These are phyloP conservation scores for Colletotrichum salicis DNA, from an alignment of 2,329 filamentous ascomycete species.

Conservation along the genomic window DNA sequence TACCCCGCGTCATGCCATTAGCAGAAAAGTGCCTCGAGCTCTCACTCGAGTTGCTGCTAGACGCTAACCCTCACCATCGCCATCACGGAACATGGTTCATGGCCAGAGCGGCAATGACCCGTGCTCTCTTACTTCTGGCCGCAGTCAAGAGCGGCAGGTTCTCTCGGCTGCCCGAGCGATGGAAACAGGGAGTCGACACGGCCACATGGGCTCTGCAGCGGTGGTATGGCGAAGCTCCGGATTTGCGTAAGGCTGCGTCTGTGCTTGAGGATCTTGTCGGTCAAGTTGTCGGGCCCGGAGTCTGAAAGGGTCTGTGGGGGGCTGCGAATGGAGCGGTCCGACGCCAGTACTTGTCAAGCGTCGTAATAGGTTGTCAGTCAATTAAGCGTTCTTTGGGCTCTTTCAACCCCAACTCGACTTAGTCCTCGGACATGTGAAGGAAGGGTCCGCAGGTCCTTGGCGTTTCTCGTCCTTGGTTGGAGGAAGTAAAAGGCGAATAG, in stretches of 20 bases:
- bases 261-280: slow-evolving; percentile 27
- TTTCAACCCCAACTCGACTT: not conserved
- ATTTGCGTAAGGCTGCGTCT: slow-evolving; percentile 29
- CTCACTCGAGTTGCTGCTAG: slow-evolving; percentile 37
- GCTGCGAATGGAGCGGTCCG: not conserved
- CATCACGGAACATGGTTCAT: slow-evolving; percentile 47
- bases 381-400: not conserved
- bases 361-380: not conserved
- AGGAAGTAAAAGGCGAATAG: not conserved
- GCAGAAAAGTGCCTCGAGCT: slow-evolving; percentile 39
- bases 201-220: slow-evolving; percentile 35
- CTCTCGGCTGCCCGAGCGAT: slow-evolving; percentile 33
- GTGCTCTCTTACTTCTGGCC: slow-evolving; percentile 42
- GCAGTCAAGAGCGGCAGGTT: slow-evolving; percentile 37
- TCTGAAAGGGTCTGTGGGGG: slow-evolving; percentile 20
- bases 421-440: not conserved
- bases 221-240: slow-evolving; percentile 40
- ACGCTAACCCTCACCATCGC: slow-evolving; percentile 41
- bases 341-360: not conserved
- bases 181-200: slow-evolving; percentile 38
- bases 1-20: slow-evolving; percentile 31
- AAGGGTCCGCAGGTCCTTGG: not conserved
- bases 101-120: slow-evolving; percentile 37
- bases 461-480: not conserved
- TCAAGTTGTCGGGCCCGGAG: slow-evolving; percentile 23